Evolutionary conservation across 2,329 filamentous ascomycete genomes (phyloP).

Genomic region (Knufia petricola): DNA sequence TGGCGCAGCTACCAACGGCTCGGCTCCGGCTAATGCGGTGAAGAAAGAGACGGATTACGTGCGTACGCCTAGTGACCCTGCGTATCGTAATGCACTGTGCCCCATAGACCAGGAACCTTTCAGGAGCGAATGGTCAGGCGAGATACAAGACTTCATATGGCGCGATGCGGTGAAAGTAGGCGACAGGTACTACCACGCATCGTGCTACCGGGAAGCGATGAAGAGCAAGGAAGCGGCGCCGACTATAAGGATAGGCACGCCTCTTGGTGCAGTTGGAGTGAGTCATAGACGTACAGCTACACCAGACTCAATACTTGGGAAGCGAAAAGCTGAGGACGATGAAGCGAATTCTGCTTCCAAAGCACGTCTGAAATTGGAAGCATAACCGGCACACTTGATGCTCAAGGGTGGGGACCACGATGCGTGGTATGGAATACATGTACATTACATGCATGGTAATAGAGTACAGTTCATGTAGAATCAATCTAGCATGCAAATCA

Average conservation of each 20-base stretch:
- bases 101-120: slow-evolving; percentile 95
- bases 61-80: slow-evolving; percentile 68
- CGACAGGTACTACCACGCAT: slow-evolving; percentile 76
- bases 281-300: slow-evolving; percentile 35
- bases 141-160: slow-evolving; percentile 95
- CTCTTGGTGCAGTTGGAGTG: slow-evolving; percentile 25
- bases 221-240: slow-evolving; percentile 45
- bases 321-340: slow-evolving; percentile 60
- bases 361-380: slow-evolving; percentile 27
- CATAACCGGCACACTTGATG: background rate
- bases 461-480: background rate
- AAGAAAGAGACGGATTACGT: slow-evolving; percentile 62
- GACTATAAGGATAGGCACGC: slow-evolving; percentile 26
- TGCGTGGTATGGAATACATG: too few relatives aligned
- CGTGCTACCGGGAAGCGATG: slow-evolving; percentile 74
- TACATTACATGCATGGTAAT: background rate
- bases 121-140: slow-evolving; percentile 82
- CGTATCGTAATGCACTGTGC: slow-evolving; percentile 66
- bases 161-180: slow-evolving; percentile 74
- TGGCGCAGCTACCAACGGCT: slow-evolving; percentile 32
- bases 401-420: too few relatives aligned
- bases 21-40: slow-evolving; percentile 30
- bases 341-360: slow-evolving; percentile 15
- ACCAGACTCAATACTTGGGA: slow-evolving; percentile 59
- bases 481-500: background rate